phyloP scores from a whole-genome alignment of 176 grass and related monocot genomes.

The Luzula sylvatica region DNA sequence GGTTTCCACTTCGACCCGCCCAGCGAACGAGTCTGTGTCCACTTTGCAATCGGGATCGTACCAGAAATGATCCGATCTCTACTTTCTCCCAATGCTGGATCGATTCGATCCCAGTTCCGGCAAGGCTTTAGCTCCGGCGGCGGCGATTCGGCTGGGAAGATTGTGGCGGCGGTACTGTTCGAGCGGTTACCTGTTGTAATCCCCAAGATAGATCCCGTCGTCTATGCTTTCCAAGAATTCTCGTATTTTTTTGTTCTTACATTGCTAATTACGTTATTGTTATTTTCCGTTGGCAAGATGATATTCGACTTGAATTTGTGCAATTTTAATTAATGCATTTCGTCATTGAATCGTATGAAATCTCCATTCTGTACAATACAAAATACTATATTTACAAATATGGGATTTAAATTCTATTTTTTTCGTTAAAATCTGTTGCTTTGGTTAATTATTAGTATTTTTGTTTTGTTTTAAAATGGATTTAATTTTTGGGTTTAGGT shows the following conservation, averaged over 20 bases:
- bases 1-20: slow-evolving; percentile 18
- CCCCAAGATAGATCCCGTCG: slow-evolving; percentile 79
- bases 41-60: slow-evolving; percentile 6
- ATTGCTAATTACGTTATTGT: background rate
- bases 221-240: slow-evolving; percentile 93
- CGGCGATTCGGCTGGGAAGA: slow-evolving; percentile 36
- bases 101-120: slow-evolving; percentile 17
- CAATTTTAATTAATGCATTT: background rate
- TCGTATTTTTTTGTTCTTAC: slow-evolving; percentile 32
- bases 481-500: slow-evolving; percentile 34
- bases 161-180: slow-evolving; percentile 77
- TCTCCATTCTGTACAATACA: no score
- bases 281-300: no score
- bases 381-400: no score
- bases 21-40: background rate
- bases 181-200: slow-evolving; percentile 87
- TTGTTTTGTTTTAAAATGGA: background rate
- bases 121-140: slow-evolving; percentile 28
- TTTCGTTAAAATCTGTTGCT: background rate
- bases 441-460: background rate
- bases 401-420: no score
- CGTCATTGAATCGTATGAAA: background rate
- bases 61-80: slow-evolving; percentile 17
- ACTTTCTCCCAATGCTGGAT: slow-evolving; percentile 31
- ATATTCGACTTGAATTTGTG: background rate